Percentiles rank a stretch among this genome's conserved stretches.
Conservation (phyloP, 2,329 filamentous ascomycete species). For the Trichoderma harzianum region DNA sequence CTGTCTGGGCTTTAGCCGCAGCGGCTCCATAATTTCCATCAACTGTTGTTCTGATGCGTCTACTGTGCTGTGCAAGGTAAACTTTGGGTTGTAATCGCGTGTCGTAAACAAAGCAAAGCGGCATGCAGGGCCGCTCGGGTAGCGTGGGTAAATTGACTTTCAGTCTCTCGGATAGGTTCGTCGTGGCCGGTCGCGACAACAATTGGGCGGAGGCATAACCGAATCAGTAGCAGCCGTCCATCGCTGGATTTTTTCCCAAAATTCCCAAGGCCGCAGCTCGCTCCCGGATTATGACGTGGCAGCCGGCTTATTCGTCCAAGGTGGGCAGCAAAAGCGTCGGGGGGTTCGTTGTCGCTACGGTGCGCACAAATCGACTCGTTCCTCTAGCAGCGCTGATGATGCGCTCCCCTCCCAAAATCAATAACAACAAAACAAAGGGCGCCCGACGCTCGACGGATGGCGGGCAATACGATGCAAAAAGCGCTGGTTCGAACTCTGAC, state of each 20-base stretch:
- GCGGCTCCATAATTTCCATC: slow-evolving; percentile 47
- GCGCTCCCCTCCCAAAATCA: background rate
- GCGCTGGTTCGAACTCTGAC: background rate
- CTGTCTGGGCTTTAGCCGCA: slow-evolving; percentile 51
- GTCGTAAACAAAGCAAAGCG: slow-evolving; percentile 10
- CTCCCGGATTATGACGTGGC: slow-evolving; percentile 11
- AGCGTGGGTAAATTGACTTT: slow-evolving; percentile 12
- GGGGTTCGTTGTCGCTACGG: slow-evolving; percentile 2
- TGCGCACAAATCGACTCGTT: slow-evolving; percentile 14
- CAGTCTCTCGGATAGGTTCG: slow-evolving; percentile 15
- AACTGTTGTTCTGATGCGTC: background rate
- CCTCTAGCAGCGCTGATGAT: background rate
- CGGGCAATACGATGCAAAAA: background rate
- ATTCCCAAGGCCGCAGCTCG: slow-evolving; percentile 1
- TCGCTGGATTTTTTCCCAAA: slow-evolving; percentile 1
- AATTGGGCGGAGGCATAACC: slow-evolving; percentile 25
- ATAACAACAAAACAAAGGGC: background rate
- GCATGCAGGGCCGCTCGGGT: slow-evolving; percentile 12
- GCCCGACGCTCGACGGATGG: background rate
- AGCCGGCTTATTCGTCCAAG: slow-evolving; percentile 13
- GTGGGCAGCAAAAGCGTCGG: slow-evolving; percentile 5
- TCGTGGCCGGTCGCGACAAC: slow-evolving; percentile 17
- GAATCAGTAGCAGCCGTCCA: slow-evolving; percentile 15
- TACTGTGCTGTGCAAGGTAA: background rate
- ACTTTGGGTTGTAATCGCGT: slow-evolving; percentile 16